Base-by-base conservation (phyloP, 1,284 basidiomycete genomes). In the Phellopilus nigrolimitatus region DNA sequence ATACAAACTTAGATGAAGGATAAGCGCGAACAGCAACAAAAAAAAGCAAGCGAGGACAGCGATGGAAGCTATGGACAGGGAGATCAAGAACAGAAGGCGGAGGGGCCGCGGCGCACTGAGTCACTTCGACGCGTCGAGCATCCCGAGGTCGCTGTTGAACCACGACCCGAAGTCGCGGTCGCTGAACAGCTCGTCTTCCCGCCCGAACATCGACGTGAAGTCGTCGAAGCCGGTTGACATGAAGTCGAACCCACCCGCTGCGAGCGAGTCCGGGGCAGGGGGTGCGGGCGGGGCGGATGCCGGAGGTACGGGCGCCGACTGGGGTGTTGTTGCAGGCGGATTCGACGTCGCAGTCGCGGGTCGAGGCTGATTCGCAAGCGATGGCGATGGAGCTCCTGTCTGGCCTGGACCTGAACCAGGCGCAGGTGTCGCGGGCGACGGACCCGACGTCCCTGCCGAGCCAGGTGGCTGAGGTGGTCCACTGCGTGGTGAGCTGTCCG, bases 121-220 rank as follows among this genome's bases (percentile, higher is more conserved):
- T 54, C 52, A 54, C 52, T 45, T 49, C 39, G 44, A 21, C 31
- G 43, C n/a, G 30, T 54, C 52, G 22, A 49, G 27, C 12, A 54
- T 46, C 27, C 28, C 22, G 17, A 47, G 41, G 30, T 47, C 54
- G 15, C 28, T 28, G 24, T 17, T 43, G 33, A 55, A 55, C 54
- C 54, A 55, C 7, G 25, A 27, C 4, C 45, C 45, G 19, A 55
- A 55, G 30, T 55, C 49, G 12, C 34, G 40, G 1, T 55, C 54
- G 28, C 51, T 47, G 22, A 40, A 22, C 12, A 46, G 19, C 13
- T 46, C 22, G 4, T 51, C 44, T 9, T 49, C 40, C n/a, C 47
- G 22, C 17, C 48, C 42, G 19, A 55, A 55, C 27, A 55, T 55
- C n/a, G 49, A 41, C 9, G 53, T 45, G 17, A 54, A 54, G 30